These are phyloP conservation scores for Aspergillus aculeatinus DNA, from an alignment of 2,329 filamentous ascomycete genomes.

Conservation along the genomic window DNA sequence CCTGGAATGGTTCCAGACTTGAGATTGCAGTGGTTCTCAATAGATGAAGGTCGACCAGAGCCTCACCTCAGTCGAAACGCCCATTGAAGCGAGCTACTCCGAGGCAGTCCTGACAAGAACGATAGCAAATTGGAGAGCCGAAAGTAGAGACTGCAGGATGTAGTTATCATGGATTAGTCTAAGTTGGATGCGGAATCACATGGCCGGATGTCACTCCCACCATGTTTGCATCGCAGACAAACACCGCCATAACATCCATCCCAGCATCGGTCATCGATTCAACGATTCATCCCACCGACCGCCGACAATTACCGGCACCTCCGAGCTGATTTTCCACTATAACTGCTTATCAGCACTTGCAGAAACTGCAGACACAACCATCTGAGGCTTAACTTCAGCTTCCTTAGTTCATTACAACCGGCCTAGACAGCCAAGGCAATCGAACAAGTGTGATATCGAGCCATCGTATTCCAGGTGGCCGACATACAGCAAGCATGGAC, in stretches of 20 bases:
- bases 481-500: constrained; percentile 41
- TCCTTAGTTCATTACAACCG: too few species aligned
- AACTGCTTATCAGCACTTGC: neutral
- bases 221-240: constrained; percentile 4
- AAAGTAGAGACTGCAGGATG: neutral
- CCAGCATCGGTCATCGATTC: neutral
- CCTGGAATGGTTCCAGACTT: neutral
- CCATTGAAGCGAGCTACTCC: neutral
- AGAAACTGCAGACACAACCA: too few species aligned
- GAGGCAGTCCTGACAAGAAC: neutral
- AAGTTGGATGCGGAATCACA: neutral
- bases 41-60: neutral
- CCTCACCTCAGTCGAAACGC: neutral
- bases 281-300: neutral
- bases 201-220: neutral
- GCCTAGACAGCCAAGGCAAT: too few species aligned
- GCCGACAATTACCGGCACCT: neutral
- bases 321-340: neutral
- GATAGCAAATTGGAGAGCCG: neutral
- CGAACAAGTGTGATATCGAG: neutral
- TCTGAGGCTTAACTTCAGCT: too few species aligned
- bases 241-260: neutral
- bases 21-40: neutral
- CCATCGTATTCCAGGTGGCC: neutral
- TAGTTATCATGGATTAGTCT: too few species aligned